A percentile compares a stretch with the other conserved stretches of the same genome.
Conservation (phyloP, 257 asterid genomes). For the Solanum corneliomulleri region DNA sequence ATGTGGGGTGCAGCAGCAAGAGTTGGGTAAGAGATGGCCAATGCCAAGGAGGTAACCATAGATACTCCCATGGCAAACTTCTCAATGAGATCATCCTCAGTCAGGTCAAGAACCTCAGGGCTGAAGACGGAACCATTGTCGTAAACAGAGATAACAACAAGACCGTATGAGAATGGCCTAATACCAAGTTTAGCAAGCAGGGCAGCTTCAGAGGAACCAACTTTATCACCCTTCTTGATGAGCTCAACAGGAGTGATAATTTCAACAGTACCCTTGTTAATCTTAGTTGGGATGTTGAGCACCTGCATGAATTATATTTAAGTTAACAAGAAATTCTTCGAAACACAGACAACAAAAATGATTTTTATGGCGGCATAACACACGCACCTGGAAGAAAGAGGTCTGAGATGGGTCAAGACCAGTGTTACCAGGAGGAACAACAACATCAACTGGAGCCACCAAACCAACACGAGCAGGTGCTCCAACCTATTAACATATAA, state of each 20-base stretch:
- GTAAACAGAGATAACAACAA: conserved; percentile 49
- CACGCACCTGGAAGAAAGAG: conserved; percentile 80
- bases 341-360: too few relatives aligned
- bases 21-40: conserved; percentile 78
- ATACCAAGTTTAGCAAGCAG: conserved; percentile 85
- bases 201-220: conserved; percentile 96
- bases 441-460: conserved; percentile 87
- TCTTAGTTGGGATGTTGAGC: conserved; percentile 91
- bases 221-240: conserved; percentile 92
- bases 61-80: conserved; percentile 79
- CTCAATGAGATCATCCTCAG: conserved; percentile 72
- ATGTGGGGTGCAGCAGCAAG: conserved; percentile 91
- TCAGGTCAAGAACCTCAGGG: conserved; percentile 77
- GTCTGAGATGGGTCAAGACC: conserved; percentile 96
- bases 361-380: background rate
- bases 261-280: conserved; percentile 98
- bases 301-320: conserved; percentile 23
- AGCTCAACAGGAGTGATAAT: conserved; percentile 96
- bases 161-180: conserved; percentile 91
- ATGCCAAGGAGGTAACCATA: conserved; percentile 54
- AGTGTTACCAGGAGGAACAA: conserved; percentile 95
- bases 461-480: conserved; percentile 99
- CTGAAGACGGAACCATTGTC: conserved; percentile 87
- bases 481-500: conserved; percentile 51
- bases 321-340: background rate